Base-by-base conservation (phyloP, 768 basidiomycete genomes). In the Tremella yokohamensis region DNA sequence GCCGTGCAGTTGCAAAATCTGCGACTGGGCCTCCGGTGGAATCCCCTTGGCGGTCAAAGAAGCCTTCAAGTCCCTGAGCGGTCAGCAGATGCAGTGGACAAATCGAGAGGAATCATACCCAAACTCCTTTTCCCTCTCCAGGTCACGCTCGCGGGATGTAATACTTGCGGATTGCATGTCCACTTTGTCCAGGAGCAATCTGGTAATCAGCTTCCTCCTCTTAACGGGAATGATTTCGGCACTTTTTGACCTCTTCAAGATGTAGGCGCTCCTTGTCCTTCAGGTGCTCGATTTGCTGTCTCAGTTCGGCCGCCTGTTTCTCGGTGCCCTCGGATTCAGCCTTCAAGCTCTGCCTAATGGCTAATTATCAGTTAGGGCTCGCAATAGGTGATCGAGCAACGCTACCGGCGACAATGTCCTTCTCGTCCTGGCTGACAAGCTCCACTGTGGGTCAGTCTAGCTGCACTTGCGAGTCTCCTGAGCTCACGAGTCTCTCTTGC, bases 141-240 rank as follows among this genome's bases (percentile, higher is more conserved):
- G 79, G 83, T 90, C 84, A 72, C 80, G 84, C 72, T 96, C 94
- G 52, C 92, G 80, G 65, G 92, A 87, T 13, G 85, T 85, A 62
- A 97, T 90, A n/a, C 88, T 87, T 49, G 91, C 89, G 66, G 85
- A 86, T 75, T 96, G 94, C 39, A 94, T 78, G 60, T 82, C 88
- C 55, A 96, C 87, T 78, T 97, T 97, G 74, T 97, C 93, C 24
- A 94, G 78, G 0, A 97, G 78, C n/a, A 97, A 80, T 4, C 72
- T 82, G 69, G 89, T 89, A n/a, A 22, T 51, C 58, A 59, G 52
- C 25, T 19, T 34, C 9, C 29, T 26, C 2, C 42, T 4, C 19
- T 18, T 26, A 16, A 1, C n/a, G 1, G 8, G 15, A 22, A 11
- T 4, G 50, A 12, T n/a, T 19, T 12, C 58, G 61, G 15, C 34